Percentiles rank a stretch among this genome's conserved stretches.
These are phyloP conservation scores for Trypanosomatidae sp. DNA, from an alignment of 208 protist genomes.

Conservation along the genomic window DNA sequence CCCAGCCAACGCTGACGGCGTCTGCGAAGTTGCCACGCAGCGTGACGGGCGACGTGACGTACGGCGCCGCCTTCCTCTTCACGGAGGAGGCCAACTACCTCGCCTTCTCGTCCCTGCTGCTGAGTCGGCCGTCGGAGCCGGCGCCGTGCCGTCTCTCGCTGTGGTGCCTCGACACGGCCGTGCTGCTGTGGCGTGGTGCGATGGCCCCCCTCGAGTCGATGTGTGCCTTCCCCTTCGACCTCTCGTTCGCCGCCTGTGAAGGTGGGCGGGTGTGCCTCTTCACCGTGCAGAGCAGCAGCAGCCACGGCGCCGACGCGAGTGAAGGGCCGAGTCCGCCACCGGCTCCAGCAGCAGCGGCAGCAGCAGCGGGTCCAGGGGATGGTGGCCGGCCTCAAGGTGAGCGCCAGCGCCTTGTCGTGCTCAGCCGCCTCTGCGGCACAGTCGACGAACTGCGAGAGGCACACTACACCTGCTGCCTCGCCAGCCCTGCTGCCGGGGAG, in stretches of 20 bases:
- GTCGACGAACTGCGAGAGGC: constrained; percentile 62
- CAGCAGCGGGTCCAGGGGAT: too few species aligned
- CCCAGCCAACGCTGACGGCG: constrained; percentile 33
- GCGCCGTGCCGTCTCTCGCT: constrained; percentile 55
- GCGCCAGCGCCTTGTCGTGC: constrained; percentile 36
- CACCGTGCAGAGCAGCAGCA: constrained; percentile 25
- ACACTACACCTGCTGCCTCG: constrained; percentile 52
- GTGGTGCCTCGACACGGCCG: constrained; percentile 38
- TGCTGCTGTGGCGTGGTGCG: constrained; percentile 74
- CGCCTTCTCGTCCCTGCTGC: constrained; percentile 68
- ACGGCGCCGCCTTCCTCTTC: constrained; percentile 62
- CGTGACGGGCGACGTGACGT: constrained; percentile 54
- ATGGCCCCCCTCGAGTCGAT: constrained; percentile 55
- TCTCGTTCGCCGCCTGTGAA: constrained; percentile 61
- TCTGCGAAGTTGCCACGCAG: constrained; percentile 48
- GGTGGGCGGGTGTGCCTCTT: constrained; percentile 41
- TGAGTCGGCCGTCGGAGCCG: constrained; percentile 28
- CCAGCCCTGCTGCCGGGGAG: constrained; percentile 16
- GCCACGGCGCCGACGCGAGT: too few species aligned
- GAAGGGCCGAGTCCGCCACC: too few species aligned
- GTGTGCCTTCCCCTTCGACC: constrained; percentile 37
- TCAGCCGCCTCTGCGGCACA: constrained; percentile 55
- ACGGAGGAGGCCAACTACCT: constrained; percentile 43
- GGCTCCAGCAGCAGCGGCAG: too few species aligned
- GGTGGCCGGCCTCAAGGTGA: too few species aligned